Conservation (phyloP, 345 rosid genomes). For the rapeseed (Brassica napus) region Da-Ae NC_063439.1:27469001-27469500, state of each 20-base stretch:
- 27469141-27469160: neutral
- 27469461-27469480: too few species aligned
- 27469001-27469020: neutral
- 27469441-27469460: too few species aligned
- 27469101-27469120: constrained; percentile 21
- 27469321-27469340: neutral
- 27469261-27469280: constrained; percentile 10
- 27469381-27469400: neutral
- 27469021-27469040: constrained; percentile 2
- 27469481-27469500: too few species aligned
- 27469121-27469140: neutral
- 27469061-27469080: neutral
- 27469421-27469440: too few species aligned
- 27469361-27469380: neutral
- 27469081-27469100: constrained; percentile 7
- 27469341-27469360: neutral
- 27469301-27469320: neutral
- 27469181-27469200: constrained; percentile 4
- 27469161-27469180: neutral
- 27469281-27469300: neutral
- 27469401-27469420: neutral
- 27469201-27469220: neutral
- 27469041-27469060: neutral
- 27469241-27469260: neutral
- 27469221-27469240: neutral